Conservation (phyloP, 1,139 yeast species). For the Citeromyces hawaiiensis region DNA sequence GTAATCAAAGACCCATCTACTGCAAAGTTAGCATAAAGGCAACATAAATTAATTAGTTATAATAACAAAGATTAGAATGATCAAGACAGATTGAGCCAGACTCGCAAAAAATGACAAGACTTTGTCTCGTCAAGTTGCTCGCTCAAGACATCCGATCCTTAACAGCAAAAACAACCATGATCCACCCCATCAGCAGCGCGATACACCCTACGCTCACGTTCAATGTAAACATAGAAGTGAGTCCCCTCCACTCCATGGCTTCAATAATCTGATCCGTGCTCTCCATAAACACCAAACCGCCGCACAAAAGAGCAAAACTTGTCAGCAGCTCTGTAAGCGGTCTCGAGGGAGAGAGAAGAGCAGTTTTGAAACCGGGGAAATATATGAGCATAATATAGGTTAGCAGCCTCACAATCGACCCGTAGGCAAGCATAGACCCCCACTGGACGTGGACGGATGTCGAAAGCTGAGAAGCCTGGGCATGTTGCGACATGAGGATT, state of each 20-base stretch:
- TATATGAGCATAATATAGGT: slow-evolving; percentile 52
- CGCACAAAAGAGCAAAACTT: slow-evolving; percentile 68
- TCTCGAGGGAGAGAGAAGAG: slow-evolving; percentile 30
- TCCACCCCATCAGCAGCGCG: slow-evolving; percentile 84
- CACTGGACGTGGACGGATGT: slow-evolving; percentile 80
- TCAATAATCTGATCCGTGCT: slow-evolving; percentile 76
- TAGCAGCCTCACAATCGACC: slow-evolving; percentile 59
- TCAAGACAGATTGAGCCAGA: too few species aligned
- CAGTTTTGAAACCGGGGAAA: slow-evolving; percentile 24
- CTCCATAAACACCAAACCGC: slow-evolving; percentile 88
- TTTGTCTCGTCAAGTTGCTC: too few species aligned
- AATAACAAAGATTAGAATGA: too few species aligned
- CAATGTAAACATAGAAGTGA: slow-evolving; percentile 81
- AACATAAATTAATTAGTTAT: too few species aligned
- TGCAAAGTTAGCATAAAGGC: too few species aligned
- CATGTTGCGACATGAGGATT: slow-evolving; percentile 87
- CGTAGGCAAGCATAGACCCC: slow-evolving; percentile 75
- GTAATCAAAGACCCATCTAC: too few species aligned
- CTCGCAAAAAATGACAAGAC: too few species aligned
- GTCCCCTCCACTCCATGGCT: slow-evolving; percentile 76
- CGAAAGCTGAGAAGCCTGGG: slow-evolving; percentile 66
- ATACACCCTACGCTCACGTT: slow-evolving; percentile 73
- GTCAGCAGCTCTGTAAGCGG: slow-evolving; percentile 81
- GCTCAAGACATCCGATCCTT: slow-evolving; percentile 39
- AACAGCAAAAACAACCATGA: slow-evolving; percentile 56